Evolutionary conservation across 192 early-diverging fungal species (phyloP).

Genomic region (Backusella circina): DNA sequence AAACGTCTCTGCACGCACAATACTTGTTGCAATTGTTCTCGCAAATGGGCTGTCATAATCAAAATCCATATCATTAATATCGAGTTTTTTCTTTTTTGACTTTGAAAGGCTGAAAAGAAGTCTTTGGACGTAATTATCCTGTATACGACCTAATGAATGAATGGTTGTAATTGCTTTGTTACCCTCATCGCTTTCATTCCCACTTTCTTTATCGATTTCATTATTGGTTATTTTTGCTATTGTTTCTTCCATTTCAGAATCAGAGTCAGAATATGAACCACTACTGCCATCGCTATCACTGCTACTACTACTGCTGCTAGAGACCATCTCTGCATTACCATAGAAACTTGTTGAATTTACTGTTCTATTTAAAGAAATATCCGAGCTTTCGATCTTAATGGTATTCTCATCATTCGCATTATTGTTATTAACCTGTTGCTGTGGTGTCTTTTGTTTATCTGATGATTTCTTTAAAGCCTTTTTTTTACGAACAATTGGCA

Average conservation of each 20-base stretch:
- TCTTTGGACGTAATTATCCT: not conserved
- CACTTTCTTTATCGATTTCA: not conserved
- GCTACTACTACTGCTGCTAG: constrained; percentile 6
- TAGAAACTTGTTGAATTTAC: not conserved
- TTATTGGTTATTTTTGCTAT: not conserved
- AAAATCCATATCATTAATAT: not conserved
- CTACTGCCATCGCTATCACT: not conserved
- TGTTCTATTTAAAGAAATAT: not conserved
- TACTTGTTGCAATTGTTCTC: constrained; percentile 9
- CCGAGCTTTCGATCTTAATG: not conserved
- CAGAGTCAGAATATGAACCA: not conserved
- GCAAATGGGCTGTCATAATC: constrained; percentile 33
- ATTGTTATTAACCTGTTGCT: not conserved
- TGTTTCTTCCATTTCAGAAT: not conserved
- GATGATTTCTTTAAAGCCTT: not conserved
- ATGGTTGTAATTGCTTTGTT: not conserved
- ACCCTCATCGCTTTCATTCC: constrained; percentile 5
- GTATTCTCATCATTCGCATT: not conserved
- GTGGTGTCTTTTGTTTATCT: not conserved
- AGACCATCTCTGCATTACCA: not conserved
- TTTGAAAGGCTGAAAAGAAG: not conserved
- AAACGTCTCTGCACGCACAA: constrained; percentile 13
- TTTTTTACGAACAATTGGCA: constrained; percentile 20
- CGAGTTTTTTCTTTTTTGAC: not conserved
- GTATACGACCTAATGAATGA: not conserved